A percentile compares a stretch with the other conserved stretches of the same genome.
phyloP scores from a whole-genome alignment of 495 filamentous ascomycete species.

The Penicillium coprophilum region DNA sequence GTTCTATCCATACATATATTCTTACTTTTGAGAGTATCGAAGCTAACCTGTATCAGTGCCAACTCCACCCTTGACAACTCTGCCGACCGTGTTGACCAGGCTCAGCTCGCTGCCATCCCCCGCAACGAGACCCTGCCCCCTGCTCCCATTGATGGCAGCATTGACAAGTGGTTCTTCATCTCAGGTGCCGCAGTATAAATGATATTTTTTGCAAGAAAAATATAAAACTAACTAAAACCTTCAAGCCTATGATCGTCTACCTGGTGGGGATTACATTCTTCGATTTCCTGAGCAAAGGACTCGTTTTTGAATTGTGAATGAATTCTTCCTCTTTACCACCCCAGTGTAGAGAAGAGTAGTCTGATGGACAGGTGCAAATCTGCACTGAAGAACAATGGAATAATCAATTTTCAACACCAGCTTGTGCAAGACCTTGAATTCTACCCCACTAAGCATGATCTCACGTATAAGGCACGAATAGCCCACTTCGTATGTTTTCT shows the following conservation, averaged over 20 bases:
- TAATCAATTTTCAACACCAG: not conserved
- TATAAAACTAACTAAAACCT: constrained; percentile 6
- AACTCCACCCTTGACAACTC: constrained; percentile 76
- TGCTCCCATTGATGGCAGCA: constrained; percentile 89
- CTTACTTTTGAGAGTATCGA: not conserved
- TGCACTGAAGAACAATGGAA: not conserved
- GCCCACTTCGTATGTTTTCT: not conserved
- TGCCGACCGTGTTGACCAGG: constrained; percentile 59
- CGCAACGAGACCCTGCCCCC: constrained; percentile 69
- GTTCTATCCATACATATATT: constrained; percentile 29
- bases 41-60: constrained; percentile 56
- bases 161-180: constrained; percentile 99
- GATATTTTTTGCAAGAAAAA: constrained; percentile 17
- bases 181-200: constrained; percentile 88
- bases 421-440: not conserved
- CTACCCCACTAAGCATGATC: not conserved
- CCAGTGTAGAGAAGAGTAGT: constrained; percentile 1
- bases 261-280: not conserved
- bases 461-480: not conserved
- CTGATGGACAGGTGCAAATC: not conserved
- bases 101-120: constrained; percentile 69
- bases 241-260: constrained; percentile 16
- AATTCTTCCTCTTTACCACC: not conserved
- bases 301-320: constrained; percentile 1
- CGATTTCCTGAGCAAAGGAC: not conserved